Percentiles rank a stretch among this genome's conserved stretches.
Evolutionary conservation across 257 asterid species (phyloP).

Genomic region (Salvia splendens): DNA sequence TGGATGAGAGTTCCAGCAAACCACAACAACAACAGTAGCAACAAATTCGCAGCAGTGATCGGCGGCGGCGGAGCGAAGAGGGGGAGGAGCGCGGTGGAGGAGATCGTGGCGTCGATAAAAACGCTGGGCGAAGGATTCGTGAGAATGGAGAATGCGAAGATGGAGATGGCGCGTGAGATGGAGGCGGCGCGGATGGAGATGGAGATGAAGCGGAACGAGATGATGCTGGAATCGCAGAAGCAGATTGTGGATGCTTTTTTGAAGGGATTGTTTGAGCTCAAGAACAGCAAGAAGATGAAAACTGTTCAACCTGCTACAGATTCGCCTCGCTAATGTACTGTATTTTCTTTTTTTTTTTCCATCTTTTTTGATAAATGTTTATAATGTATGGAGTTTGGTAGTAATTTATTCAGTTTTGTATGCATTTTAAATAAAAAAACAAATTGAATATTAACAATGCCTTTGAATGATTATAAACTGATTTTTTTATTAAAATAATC

Average conservation of each 20-base stretch:
- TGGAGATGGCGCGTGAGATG: constrained; percentile 89
- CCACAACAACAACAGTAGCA: constrained; percentile 30
- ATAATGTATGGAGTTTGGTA: background rate
- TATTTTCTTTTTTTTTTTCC: background rate
- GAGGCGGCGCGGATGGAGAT: constrained; percentile 85
- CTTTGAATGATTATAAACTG: no score
- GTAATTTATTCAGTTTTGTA: no score
- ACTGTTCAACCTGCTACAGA: constrained; percentile 33
- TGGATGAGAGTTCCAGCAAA: constrained; percentile 33
- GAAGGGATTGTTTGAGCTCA: constrained; percentile 64
- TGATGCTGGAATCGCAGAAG: constrained; percentile 81
- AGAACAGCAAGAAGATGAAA: constrained; percentile 58
- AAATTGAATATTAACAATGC: no score
- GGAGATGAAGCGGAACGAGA: constrained; percentile 83
- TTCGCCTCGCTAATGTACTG: constrained; percentile 28
- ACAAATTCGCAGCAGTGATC: constrained; percentile 30
- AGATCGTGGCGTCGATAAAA: constrained; percentile 67
- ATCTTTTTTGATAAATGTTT: background rate
- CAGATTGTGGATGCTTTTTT: constrained; percentile 83
- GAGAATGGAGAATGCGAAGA: constrained; percentile 80
- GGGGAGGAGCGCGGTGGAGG: constrained; percentile 57
- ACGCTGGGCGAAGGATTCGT: constrained; percentile 80
- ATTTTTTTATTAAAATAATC: no score
- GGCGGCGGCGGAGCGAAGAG: constrained; percentile 48
- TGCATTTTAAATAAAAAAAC: no score